Evolutionary conservation across 2,329 filamentous ascomycete genomes (phyloP), one percentile per base, ranked within the genome.

Genomic region (Ophiostoma himal-ulmi): DNA sequence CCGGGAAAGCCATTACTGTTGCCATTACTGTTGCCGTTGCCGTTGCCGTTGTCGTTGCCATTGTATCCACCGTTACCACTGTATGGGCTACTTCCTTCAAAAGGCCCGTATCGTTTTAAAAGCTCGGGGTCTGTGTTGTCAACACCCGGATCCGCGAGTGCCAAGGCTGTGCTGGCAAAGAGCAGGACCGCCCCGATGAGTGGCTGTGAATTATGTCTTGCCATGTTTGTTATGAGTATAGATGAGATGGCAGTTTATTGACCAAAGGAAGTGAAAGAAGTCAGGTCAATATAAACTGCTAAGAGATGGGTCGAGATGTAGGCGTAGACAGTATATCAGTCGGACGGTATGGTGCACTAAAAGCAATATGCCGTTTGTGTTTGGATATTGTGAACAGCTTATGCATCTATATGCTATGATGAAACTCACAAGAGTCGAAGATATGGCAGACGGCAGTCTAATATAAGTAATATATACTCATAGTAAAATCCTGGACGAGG

Each of bases 1-100:
- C 71, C 70, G 7, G 60, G 37, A 22, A 74, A 74, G 0, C 71
- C 70, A 54, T 64, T 71, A 41, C 67, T 68, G 60, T 41, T 48
- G 17, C 57, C 66, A 20, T 17, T 60, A 48, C 52, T 37, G 65
- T 54, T 30, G 37, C 54, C 37, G 22, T 22, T 34, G 1, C 52
- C 48, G 17, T 44, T 34, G 11, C 60, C 30, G 30, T 5, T n/a
- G n/a, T n/a, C n/a, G n/a, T n/a, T n/a, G n/a, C n/a, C n/a, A n/a
- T n/a, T 13, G 22, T 54, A 48, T 3, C 41, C 41, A 2, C 70
- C 60, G n/a, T 26, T 22, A 2, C n/a, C 52, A 14, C 69, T 70
- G 37, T 66, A 67, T 8, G 67, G 67, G 1, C 26, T 39, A 34
- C 26, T 37, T 36, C 67, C 44, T 11, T 70, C 71, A 62, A 69